Conservation (phyloP, 805 yeast genomes). For the Saccharomycopsis amapae region DNA sequence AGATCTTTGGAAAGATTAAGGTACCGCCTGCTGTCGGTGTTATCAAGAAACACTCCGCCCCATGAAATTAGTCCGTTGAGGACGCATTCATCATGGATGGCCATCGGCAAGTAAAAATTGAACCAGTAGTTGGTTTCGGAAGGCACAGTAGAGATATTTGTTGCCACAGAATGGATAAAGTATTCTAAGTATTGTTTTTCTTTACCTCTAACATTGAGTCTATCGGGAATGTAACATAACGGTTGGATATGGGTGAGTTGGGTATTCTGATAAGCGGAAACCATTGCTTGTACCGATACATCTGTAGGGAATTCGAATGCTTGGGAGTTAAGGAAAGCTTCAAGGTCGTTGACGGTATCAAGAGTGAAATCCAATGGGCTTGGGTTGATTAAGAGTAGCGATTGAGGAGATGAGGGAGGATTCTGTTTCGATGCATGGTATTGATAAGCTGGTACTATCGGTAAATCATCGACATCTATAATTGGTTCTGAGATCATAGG, state of each 20-base stretch:
- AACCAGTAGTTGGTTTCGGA: constrained; percentile 12
- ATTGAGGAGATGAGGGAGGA: too few relatives aligned
- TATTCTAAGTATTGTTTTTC: constrained; percentile 11
- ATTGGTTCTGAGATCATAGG: too few relatives aligned
- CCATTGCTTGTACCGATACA: background rate
- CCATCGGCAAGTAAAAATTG: constrained; percentile 17
- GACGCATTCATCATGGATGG: constrained; percentile 7
- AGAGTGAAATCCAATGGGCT: too few relatives aligned
- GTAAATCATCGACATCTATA: too few relatives aligned
- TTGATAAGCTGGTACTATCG: too few relatives aligned
- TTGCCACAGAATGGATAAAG: constrained; percentile 8
- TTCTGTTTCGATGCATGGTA: too few relatives aligned
- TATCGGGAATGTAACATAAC: constrained; percentile 8
- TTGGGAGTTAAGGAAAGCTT: background rate
- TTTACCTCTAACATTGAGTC: background rate
- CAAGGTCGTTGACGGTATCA: background rate
- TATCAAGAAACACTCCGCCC: constrained; percentile 14
- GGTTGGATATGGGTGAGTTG: constrained; percentile 5
- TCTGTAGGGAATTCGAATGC: background rate
- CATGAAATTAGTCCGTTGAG: constrained; percentile 17
- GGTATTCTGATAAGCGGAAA: background rate
- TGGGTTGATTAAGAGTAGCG: too few relatives aligned
- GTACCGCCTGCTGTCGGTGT: background rate
- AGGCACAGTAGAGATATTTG: constrained; percentile 11
- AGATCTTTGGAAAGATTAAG: background rate